Base-by-base conservation (phyloP, 192 early-diverging fungal genomes). In the Nowakowskiella sp. region DNA sequence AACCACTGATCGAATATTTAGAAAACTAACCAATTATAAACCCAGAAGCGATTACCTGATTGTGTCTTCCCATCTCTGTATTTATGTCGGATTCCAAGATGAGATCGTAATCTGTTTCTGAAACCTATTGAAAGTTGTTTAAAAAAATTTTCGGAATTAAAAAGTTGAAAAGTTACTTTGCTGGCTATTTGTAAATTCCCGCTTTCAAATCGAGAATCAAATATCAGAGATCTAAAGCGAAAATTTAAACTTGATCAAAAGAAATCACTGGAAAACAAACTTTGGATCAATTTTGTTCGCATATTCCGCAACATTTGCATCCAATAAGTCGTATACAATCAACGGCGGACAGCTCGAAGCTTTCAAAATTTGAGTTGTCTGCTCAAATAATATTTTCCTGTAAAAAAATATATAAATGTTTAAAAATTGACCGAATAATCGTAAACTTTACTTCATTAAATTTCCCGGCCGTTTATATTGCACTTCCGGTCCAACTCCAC, bases 121-220 rank as follows among this genome's bases (percentile, higher is more conserved):
- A 60, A 6, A 66, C 49, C 58, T 61, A 22, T 5, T 10, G 13
- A 3, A 27, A 19, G n/a, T 19, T 22, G 44, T 9, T 1, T 9
- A 60, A 59, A 42, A 42, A 7, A 6, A 25, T 6, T 5, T 27
- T 47, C 5, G 6, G 28, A 47, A n/a, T 6, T 47, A 47, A 23
- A 44, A 16, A 13, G 6, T 6, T 7, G 10, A 31, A 6, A 23
- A 19, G 44, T 3, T 31, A 66, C 64, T 51, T 66, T 72, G 49
- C 74, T 62, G 2, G 76, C 76, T 51, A 78, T 23, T 44, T 74
- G 72, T 0, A 78, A 55, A 51, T 78, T 78, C n/a, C 76, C 76
- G 36, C 70, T 70, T 47, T 78, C 76, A 48, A 78, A 78, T 3
- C 70, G 52, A 2, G 76, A 78, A 29, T 78, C 76, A 43, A 78